Evolutionary conservation across 2,329 filamentous ascomycete genomes (phyloP), one percentile per base, ranked within the genome.

Genomic region (Pseudogymnoascus sp.): DNA sequence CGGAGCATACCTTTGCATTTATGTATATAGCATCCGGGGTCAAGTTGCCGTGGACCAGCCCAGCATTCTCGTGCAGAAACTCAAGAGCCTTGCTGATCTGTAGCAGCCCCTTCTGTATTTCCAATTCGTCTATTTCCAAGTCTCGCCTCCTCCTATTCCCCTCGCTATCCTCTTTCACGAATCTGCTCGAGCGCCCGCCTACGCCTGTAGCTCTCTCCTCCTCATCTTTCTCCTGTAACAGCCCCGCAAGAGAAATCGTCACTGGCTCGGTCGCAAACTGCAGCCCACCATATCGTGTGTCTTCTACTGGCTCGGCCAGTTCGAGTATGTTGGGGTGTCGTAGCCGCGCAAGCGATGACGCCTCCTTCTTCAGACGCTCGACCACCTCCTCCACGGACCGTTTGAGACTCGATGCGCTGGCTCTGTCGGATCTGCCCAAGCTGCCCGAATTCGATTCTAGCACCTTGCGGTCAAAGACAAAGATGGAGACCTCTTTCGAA

Each of bases 201-300:
- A 84, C 81, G 6, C 89, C 86, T 38, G 86, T 85, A 13, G 81
- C 78, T 64, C 84, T 82, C 74, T 96, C 92, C 72, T 93, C 88
- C 6, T 91, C 89, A 73, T 97, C 93, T 76, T 96, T 97, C 66
- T 97, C 93, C 68, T 87, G 85, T 60, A 99, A 74, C 33, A 97
- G 74, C 21, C 88, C 87, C 14, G 90, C 86, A 62, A 99, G 80
- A n/a, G 92, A 96, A 6, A 92, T 88, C 1, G 92, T 95, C 35
- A 99, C 89, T 1, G 88, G 84, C 74, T 99, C 95, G 0, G 95
- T 97, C 26, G 92, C 93, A 77, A 99, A 99, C 81, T 97, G 96
- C 64, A 99, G 79, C 1, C 93, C 93, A 3, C 95, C 93, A 70
- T 85, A 90, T 64, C 95, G 83, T 11, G 91, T 97, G 67, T 99